These are phyloP conservation scores for Boletellus emodensis DNA, from an alignment of 768 basidiomycete genomes.

Conservation along the genomic window DNA sequence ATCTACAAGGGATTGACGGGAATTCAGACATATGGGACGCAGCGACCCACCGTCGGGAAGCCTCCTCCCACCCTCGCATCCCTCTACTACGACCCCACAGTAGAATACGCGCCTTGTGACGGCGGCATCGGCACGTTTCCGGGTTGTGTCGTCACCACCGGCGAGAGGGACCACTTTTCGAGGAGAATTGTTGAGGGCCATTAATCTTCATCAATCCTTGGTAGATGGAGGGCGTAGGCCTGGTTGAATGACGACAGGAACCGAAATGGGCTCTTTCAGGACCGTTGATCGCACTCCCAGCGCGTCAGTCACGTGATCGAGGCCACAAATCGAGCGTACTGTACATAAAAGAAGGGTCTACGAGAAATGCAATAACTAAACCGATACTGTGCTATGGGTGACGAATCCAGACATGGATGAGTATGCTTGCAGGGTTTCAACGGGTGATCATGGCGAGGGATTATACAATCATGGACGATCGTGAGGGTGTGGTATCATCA, in stretches of 20 bases:
- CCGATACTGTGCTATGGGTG: constrained; percentile 7
- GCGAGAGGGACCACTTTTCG: constrained; percentile 71
- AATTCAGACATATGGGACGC: constrained; percentile 1
- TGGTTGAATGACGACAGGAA: background rate
- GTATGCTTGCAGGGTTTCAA: constrained; percentile 17
- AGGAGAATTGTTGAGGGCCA: constrained; percentile 68
- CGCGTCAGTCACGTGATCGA: constrained; percentile 29
- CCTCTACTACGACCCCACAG: constrained; percentile 87
- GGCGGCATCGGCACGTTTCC: constrained; percentile 35
- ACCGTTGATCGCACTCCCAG: background rate
- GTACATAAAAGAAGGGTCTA: constrained; percentile 10
- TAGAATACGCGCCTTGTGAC: constrained; percentile 81
- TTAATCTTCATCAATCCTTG: constrained; percentile 29
- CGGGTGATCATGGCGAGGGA: constrained; percentile 1
- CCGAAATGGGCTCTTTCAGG: background rate
- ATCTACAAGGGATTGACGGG: constrained; percentile 41
- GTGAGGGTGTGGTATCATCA: constrained; percentile 5
- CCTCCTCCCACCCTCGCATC: constrained; percentile 64
- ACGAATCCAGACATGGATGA: constrained; percentile 8
- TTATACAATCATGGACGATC: constrained; percentile 8
- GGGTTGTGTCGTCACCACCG: constrained; percentile 57
- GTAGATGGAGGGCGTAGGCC: background rate
- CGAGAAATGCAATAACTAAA: constrained; percentile 13
- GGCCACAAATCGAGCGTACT: background rate
- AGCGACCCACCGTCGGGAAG: constrained; percentile 57